Conservation (phyloP, 306 rosid species). For the Rosa persica region DNA sequence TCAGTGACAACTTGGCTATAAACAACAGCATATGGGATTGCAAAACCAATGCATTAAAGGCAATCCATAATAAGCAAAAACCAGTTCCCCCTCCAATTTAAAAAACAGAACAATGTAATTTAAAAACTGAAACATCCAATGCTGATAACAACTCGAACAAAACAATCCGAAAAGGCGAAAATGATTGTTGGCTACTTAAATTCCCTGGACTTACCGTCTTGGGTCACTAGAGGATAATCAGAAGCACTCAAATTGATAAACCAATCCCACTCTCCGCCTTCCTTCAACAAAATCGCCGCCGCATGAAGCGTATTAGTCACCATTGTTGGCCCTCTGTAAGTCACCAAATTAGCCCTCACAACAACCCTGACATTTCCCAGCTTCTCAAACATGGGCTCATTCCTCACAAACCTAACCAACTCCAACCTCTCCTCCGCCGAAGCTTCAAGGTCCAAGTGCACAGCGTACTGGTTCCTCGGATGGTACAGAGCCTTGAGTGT, state of each 20-base stretch:
- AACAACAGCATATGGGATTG: neutral
- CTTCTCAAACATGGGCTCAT: constrained; percentile 46
- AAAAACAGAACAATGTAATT: neutral
- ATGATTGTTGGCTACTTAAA: neutral
- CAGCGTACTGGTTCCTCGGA: constrained; percentile 63
- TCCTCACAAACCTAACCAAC: constrained; percentile 48
- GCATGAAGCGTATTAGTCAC: constrained; percentile 76
- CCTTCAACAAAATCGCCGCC: constrained; percentile 62
- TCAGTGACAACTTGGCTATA: neutral
- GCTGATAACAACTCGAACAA: neutral
- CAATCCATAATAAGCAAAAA: constrained; percentile 5
- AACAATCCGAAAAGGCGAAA: neutral
- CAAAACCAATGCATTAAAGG: neutral
- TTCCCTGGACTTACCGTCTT: constrained; percentile 50
- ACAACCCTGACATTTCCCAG: constrained; percentile 59
- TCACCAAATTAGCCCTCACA: constrained; percentile 66
- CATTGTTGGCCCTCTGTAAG: constrained; percentile 75
- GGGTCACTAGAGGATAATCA: constrained; percentile 76
- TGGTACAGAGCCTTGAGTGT: constrained; percentile 69
- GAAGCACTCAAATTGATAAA: constrained; percentile 73
- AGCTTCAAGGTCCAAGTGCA: constrained; percentile 76
- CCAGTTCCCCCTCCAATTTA: neutral
- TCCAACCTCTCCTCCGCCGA: constrained; percentile 55
- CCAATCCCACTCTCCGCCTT: constrained; percentile 82
- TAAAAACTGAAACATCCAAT: neutral